Evolutionary conservation across 495 filamentous ascomycete genomes (phyloP).

Genomic region (Penicillium canariense): DNA sequence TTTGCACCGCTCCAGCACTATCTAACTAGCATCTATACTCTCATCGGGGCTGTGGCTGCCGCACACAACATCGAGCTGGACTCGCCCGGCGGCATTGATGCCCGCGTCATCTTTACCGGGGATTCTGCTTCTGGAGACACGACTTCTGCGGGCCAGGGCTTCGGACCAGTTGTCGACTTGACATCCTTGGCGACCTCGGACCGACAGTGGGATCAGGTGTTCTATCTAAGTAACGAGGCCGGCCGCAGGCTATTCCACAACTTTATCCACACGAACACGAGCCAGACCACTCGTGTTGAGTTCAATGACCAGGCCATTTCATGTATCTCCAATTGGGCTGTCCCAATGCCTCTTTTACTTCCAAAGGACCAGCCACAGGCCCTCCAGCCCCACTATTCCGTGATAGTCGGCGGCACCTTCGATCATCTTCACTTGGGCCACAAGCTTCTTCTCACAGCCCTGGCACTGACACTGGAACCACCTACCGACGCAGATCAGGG

Average conservation of each 20-base stretch:
- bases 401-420: conserved; percentile 92
- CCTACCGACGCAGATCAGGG: conserved; percentile 21
- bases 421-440: conserved; percentile 97
- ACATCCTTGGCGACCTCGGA: conserved; percentile 61
- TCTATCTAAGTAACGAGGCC: conserved; percentile 58
- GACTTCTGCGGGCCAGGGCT: conserved; percentile 31
- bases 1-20: conserved; percentile 65
- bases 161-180: conserved; percentile 63
- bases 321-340: conserved; percentile 28
- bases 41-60: conserved; percentile 66
- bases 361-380: conserved; percentile 17
- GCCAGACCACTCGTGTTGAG: conserved; percentile 7
- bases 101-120: conserved; percentile 70
- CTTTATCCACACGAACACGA: conserved; percentile 17
- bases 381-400: conserved; percentile 46
- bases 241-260: conserved; percentile 45
- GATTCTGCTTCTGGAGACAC: not conserved
- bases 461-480: conserved; percentile 64
- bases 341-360: conserved; percentile 20
- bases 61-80: conserved; percentile 60
- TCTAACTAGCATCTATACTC: conserved; percentile 73
- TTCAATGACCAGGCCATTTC: conserved; percentile 30
- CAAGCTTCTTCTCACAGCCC: conserved; percentile 87
- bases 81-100: conserved; percentile 71
- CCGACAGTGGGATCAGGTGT: conserved; percentile 69